These are phyloP conservation scores for Coleophoma cylindrospora DNA, from an alignment of 2,329 filamentous ascomycete species.

Conservation along the genomic window DNA sequence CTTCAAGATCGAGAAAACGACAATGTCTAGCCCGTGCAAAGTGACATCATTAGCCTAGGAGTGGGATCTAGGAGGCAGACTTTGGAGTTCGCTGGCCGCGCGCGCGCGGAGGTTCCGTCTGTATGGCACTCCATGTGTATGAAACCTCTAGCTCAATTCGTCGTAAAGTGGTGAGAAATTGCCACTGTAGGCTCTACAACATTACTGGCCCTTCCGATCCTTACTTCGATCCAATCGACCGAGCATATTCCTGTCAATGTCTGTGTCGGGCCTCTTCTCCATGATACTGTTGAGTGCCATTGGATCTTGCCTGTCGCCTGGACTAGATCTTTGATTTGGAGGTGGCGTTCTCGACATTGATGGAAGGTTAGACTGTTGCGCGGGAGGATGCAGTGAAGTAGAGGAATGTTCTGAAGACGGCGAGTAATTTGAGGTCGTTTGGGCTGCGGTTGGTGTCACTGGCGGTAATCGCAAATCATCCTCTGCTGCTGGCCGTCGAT, in stretches of 20 bases:
- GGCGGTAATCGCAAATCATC: conserved; percentile 27
- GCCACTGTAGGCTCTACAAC: no score
- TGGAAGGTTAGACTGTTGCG: conserved; percentile 14
- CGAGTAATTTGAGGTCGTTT: conserved; percentile 22
- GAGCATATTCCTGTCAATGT: conserved; percentile 27
- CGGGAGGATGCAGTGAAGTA: conserved; percentile 20
- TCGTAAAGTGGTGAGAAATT: no score
- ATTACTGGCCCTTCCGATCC: conserved; percentile 15
- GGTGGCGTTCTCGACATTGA: conserved; percentile 24
- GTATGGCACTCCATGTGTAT: no score
- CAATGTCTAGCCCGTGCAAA: no score
- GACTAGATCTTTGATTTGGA: conserved; percentile 17
- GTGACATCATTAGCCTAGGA: no score
- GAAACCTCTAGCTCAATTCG: no score
- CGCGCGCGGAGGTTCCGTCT: not conserved
- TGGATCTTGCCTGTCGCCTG: conserved; percentile 22
- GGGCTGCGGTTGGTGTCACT: conserved; percentile 19
- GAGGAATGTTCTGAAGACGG: conserved; percentile 21
- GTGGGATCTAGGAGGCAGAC: no score
- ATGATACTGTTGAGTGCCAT: conserved; percentile 28
- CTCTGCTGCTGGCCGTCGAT: conserved; percentile 20
- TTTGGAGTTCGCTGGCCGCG: no score
- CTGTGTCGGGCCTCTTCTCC: conserved; percentile 23
- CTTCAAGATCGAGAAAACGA: not conserved
- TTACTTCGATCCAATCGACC: conserved; percentile 15